Evolutionary conservation across 108 stramenopile species (phyloP).

Genomic region (Skeletonema costatum): DNA sequence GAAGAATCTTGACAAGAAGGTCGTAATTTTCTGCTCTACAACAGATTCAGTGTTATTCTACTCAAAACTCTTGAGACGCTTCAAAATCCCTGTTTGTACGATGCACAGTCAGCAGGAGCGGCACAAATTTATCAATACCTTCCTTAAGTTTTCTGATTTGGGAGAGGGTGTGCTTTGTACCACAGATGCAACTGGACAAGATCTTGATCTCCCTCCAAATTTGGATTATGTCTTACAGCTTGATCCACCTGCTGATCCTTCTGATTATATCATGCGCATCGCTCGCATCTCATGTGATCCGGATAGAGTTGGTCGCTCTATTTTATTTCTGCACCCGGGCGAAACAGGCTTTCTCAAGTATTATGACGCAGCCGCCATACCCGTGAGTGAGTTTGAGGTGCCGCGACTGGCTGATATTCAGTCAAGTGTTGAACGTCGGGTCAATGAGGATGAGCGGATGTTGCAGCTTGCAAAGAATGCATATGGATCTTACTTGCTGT

Average conservation of each 20-base stretch:
- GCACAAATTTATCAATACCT: conserved; percentile 33
- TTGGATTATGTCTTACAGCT: conserved; percentile 46
- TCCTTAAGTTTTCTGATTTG: conserved; percentile 42
- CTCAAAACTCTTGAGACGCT: conserved; percentile 18
- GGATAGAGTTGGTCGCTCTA: not conserved
- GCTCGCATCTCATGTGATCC: conserved; percentile 19
- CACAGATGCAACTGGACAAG: conserved; percentile 38
- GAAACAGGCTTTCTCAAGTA: conserved; percentile 48
- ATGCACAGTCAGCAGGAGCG: conserved; percentile 30
- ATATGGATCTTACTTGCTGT: conserved; percentile 34
- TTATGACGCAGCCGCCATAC: conserved; percentile 43
- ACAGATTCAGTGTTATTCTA: conserved; percentile 32
- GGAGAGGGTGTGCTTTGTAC: conserved; percentile 41
- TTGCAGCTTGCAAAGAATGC: conserved; percentile 32
- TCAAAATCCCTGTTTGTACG: conserved; percentile 22
- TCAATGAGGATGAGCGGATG: conserved; percentile 10
- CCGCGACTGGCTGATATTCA: conserved; percentile 39
- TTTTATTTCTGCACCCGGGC: conserved; percentile 45
- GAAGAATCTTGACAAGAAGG: conserved; percentile 42
- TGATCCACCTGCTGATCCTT: conserved; percentile 48
- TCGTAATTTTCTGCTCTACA: conserved; percentile 42
- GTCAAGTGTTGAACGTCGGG: conserved; percentile 23
- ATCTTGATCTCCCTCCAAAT: conserved; percentile 42
- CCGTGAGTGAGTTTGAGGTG: conserved; percentile 40
- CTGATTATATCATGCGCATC: conserved; percentile 44